Base-by-base conservation (phyloP, 2,329 filamentous ascomycete species). In the Harringtonia lauricola region DNA sequence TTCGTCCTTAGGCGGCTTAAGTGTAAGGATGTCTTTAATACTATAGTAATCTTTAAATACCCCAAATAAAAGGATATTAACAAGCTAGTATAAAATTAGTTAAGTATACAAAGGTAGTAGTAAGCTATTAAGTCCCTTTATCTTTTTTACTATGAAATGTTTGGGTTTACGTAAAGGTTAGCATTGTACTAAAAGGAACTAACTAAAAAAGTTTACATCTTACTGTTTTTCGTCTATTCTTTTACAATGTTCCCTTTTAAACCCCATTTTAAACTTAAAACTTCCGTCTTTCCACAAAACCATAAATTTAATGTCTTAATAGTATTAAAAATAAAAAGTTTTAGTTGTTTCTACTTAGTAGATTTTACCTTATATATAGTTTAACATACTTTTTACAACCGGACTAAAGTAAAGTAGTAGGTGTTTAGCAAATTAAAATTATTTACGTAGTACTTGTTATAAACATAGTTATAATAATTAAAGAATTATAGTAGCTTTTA, bases 361-460 rank as follows among this genome's bases (percentile, higher is more conserved):
- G 14, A 33, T 47, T n/a, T 30, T 37, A 47, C 41, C 28, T 41
- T 31, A 38, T 47, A 47, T 22, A n/a, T 47, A 35, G 35, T 34
- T 26, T 43, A 14, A 17, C 17, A 47, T 13, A 47, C 38, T 38
- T 47, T 28, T 47, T 43, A 15, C 18, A 47, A 15, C 29, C 26
- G 26, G 22, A 18, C 29, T 42, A 21, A 47, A 36, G 21, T 47
- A 15, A 47, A 47, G 39, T 15, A 47, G 26, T 47, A 26, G 29
- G 18, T 44, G 19, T 47, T 47, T 19, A 47, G 22, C 28, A 47
- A 14, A 33, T 44, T 47, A 36, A 17, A 37, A 42, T 47, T 42
- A 21, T 47, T 30, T 21, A 45, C 28, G 2, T 31, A 36, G 22
- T 40, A 45, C 5, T 24, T 18, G 17, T 44, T 36, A 18, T 47